A percentile compares a stretch with the other conserved stretches of the same genome.
These are phyloP conservation scores for Meira nashicola DNA, from an alignment of 1,284 basidiomycete species.

Conservation along the genomic window DNA sequence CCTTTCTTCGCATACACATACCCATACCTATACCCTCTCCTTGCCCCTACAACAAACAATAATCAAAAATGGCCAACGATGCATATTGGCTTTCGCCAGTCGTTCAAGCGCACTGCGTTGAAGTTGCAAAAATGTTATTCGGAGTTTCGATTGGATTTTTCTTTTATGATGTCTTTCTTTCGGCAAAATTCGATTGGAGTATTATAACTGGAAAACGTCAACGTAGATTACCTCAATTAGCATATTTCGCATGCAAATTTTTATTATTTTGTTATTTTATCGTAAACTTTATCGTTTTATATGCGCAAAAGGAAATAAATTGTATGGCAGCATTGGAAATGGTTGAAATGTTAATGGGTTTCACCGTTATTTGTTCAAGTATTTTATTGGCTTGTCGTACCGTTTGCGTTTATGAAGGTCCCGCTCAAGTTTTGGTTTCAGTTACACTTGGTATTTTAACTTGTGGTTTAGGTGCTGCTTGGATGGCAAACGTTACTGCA, in stretches of 20 bases:
- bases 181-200: constrained; percentile 10
- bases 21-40: too few relatives aligned
- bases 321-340: constrained; percentile 9
- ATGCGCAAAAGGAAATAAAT: constrained; percentile 6
- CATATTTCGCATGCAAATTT: constrained; percentile 18
- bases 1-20: neutral
- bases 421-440: constrained; percentile 1
- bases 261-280: constrained; percentile 10
- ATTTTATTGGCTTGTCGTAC: constrained; percentile 16
- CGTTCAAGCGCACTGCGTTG: neutral
- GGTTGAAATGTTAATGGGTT: constrained; percentile 17
- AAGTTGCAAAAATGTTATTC: constrained; percentile 1
- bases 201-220: constrained; percentile 13
- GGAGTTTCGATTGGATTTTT: constrained; percentile 4
- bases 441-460: neutral
- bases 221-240: constrained; percentile 12
- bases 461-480: constrained; percentile 8
- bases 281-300: constrained; percentile 9
- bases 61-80: constrained; percentile 2
- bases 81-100: neutral
- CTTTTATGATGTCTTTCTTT: constrained; percentile 7
- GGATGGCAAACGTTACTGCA: constrained; percentile 14
- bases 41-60: neutral
- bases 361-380: constrained; percentile 11
- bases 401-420: constrained; percentile 17